phyloP scores from a whole-genome alignment of 2,329 filamentous ascomycete genomes.

The Trichoderma sp. region DNA sequence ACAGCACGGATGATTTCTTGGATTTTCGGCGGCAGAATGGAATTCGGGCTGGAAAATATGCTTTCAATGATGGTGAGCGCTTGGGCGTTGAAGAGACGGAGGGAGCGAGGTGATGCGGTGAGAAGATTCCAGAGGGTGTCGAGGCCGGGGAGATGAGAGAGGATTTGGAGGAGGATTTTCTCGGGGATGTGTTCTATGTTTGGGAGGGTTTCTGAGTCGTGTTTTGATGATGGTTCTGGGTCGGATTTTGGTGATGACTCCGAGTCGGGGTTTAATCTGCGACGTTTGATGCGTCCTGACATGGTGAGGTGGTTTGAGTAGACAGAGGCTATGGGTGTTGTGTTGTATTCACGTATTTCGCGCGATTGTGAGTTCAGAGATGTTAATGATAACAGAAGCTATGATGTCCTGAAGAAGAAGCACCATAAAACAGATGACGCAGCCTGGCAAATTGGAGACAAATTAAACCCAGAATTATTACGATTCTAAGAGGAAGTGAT shows the following conservation, averaged over 20 bases:
- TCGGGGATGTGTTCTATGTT: background rate
- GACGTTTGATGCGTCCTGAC: background rate
- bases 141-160: background rate
- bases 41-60: background rate
- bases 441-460: background rate
- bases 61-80: background rate
- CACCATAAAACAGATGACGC: background rate
- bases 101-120: background rate
- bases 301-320: background rate
- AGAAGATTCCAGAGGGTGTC: constrained; percentile 12
- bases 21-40: background rate
- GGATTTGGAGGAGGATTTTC: background rate
- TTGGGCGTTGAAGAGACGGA: constrained; percentile 5
- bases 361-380: background rate
- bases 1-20: constrained; percentile 11
- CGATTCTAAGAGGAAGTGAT: background rate
- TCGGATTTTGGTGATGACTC: background rate
- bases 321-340: background rate
- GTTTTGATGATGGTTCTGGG: background rate
- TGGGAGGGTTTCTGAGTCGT: background rate
- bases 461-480: background rate
- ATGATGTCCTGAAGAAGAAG: background rate
- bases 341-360: background rate
- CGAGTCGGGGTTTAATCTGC: background rate
- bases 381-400: rapidly evolving